phyloP scores from a whole-genome alignment of 441 rosid species.

The Pelargonium myrrhifolium region DNA sequence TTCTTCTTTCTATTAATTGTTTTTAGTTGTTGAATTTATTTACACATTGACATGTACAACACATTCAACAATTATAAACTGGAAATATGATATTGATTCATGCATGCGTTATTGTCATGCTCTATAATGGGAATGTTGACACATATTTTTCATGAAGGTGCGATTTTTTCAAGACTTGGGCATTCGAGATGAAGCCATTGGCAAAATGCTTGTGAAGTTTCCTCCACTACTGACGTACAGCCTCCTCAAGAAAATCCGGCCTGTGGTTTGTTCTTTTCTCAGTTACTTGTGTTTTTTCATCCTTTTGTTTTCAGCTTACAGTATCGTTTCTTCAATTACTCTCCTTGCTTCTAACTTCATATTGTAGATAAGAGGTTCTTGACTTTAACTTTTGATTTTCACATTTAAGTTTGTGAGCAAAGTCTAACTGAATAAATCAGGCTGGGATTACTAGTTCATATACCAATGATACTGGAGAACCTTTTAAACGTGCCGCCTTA shows the following conservation, averaged over 20 bases:
- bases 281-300: constrained; percentile 2
- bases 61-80: constrained; percentile 1
- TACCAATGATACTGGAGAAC: neutral
- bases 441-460: neutral
- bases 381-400: too few species aligned
- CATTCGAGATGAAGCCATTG: constrained; percentile 62
- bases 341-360: neutral
- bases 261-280: constrained; percentile 61
- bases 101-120: neutral
- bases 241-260: constrained; percentile 80
- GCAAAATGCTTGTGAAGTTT: constrained; percentile 78
- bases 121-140: constrained; percentile 15
- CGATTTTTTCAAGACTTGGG: constrained; percentile 70
- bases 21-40: neutral
- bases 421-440: neutral
- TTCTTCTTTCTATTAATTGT: too few species aligned
- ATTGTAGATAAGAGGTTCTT: neutral
- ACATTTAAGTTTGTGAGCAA: neutral
- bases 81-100: constrained; percentile 4
- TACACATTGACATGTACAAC: neutral
- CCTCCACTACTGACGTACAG: constrained; percentile 74
- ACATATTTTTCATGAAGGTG: constrained; percentile 37
- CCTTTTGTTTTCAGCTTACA: constrained; percentile 10
- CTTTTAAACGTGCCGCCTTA: neutral
- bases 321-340: neutral